Base-by-base conservation (phyloP, 2,329 filamentous ascomycete genomes). In the Helminthosporium solani region DNA sequence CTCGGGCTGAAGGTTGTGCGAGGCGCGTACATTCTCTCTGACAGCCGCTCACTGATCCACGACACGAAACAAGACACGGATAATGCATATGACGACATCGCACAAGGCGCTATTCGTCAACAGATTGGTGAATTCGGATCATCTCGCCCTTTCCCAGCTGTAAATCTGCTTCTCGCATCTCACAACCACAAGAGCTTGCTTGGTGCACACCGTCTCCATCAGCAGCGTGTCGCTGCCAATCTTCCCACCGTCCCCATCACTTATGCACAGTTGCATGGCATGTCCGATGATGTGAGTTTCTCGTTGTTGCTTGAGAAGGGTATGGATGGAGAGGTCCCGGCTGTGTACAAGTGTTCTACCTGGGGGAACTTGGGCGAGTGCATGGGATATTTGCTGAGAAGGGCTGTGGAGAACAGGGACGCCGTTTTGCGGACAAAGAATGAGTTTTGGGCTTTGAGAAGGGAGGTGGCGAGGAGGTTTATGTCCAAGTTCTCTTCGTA, bases 201-300 rank as follows among this genome's bases (percentile, higher is more conserved):
- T 38, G 62, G 68, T 15, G 68, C 80, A 3, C 75, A 78, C 23
- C 70, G 73, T 44, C 61, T 76, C 20, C 77, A 80, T 38, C 53
- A 70, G 1, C 63, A 66, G n/a, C 67, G 67, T 0, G 23, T 47
- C 11, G 52, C 53, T 18, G 57, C 57, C 14, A 73, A 73, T 9
- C 61, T 78, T 25, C 63, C 70, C 2, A 73, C 74, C 3, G 75
- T 80, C 1, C 72, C 76, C 1, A 70, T 82, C n/a, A 70, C 71
- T 2, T 90, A 88, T 66, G 87, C 86, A 2, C 91, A 96, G 72
- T 80, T 96, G 1, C 88, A 94, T 74, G 91, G 92, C 27, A 97
- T 97, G 92, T 92, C 92, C 1, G 92, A 96, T 59, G 91, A 96
- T 65, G 84, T 96, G 38, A 90, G 87, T 51, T 79, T 79, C 49